Evolutionary conservation across 2,329 filamentous ascomycete genomes (phyloP).

Genomic region (Botrytis sinoallii): DNA sequence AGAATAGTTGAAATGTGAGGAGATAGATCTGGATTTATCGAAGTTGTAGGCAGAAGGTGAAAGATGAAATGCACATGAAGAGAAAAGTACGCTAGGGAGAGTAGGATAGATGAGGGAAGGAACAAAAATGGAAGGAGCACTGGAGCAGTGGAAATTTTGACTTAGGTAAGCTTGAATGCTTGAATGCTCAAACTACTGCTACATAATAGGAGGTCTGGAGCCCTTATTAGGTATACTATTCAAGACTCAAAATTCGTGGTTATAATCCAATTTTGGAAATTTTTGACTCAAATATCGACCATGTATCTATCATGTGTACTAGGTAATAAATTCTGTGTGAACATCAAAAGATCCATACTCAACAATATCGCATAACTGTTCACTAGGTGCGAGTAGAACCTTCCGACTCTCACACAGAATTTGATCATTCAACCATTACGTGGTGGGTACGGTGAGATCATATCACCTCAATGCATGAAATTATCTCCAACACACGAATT

Average conservation of each 20-base stretch:
- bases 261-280: neutral
- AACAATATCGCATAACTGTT: neutral
- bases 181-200: neutral
- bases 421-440: too few species aligned
- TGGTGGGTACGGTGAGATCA: neutral
- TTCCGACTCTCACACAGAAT: neutral
- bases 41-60: neutral
- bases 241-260: neutral
- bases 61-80: neutral
- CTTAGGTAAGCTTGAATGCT: neutral
- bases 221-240: neutral
- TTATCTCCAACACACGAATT: neutral
- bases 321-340: neutral
- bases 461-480: neutral
- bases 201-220: too few species aligned
- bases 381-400: neutral
- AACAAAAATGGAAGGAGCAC: neutral
- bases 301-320: neutral
- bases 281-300: too few species aligned
- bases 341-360: neutral
- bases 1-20: neutral
- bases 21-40: neutral
- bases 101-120: neutral
- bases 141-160: neutral
- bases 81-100: neutral